Conservation (phyloP, 1,139 yeast genomes). For the Suhomyces taliae region DNA sequence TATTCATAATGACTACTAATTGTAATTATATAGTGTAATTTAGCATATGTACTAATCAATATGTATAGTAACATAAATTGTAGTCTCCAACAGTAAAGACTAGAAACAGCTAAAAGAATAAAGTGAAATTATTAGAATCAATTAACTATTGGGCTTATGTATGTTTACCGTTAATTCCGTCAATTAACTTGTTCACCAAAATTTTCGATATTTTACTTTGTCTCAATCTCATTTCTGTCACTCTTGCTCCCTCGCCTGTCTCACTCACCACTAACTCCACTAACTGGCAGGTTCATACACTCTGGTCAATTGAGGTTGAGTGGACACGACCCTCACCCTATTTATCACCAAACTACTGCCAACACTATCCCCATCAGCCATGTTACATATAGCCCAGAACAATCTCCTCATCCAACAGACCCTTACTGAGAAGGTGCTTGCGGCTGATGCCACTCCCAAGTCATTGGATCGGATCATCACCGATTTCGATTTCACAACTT, state of each 20-base stretch:
- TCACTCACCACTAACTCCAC: no score
- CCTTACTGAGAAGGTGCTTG: conserved; percentile 37
- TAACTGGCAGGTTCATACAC: neutral
- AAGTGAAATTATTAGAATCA: no score
- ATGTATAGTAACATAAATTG: neutral
- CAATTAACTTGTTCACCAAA: no score
- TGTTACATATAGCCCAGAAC: conserved; percentile 49
- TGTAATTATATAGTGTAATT: conserved; percentile 7
- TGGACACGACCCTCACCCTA: neutral
- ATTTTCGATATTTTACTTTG: no score
- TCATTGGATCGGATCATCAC: conserved; percentile 87
- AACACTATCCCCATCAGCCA: conserved; percentile 13
- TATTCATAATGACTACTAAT: neutral
- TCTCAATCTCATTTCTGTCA: no score
- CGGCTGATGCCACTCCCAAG: conserved; percentile 34
- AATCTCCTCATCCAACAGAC: conserved; percentile 46
- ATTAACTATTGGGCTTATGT: no score
- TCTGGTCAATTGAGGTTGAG: neutral
- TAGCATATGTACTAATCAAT: conserved; percentile 2
- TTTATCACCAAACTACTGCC: neutral
- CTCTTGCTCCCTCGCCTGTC: no score
- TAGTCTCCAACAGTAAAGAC: no score
- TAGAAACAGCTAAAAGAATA: no score
- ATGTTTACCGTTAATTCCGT: no score
- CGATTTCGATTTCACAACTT: conserved; percentile 94